Evolutionary conservation across 2,329 filamentous ascomycete species (phyloP), one percentile per base, ranked within the genome.

Genomic region (Botrytis byssoidea): DNA sequence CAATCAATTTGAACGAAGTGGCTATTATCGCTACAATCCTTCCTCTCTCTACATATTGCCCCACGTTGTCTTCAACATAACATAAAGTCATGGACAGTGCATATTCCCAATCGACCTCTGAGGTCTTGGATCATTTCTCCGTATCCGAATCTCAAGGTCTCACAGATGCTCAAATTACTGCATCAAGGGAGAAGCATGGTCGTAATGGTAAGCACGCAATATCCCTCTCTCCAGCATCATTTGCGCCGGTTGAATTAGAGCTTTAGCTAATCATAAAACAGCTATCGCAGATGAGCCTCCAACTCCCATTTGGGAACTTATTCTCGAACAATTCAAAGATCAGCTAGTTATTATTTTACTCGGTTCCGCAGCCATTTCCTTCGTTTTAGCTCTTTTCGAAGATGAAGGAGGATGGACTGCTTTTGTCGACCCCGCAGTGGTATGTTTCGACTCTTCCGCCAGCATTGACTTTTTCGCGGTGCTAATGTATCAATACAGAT

Each of bases 281-380:
- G 91, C 91, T 73, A 86, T 93, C 73, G 88, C 90, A 64, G 96
- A 99, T 85, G 96, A 99, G 77, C 96, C 96, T 71, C 94, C 96
- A 4, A 99, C 96, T 46, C 96, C 96, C 57, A 83, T 99, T 66
- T 99, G 95, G 96, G 90, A 98, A 84, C 91, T 99, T 76, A 93
- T 99, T 73, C 88, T 99, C 74, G 96, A 99, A 85, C 96, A 99
- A 83, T 99, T 99, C 88, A 98, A 99, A 84, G 96, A 99, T 82
- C 96, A 99, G 84, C 90, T 99, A 66, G 96, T 99, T 78, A 89
- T 99, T 71, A 99, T 99, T 79, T 88, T 99, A 35, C 89, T 99
- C 68, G 96, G 90, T 72, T 98, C 95, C 55, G 96, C 96, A 18
- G 94, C 92, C 32, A 91, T 99, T 51, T 98, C 96, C 3, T 98